Conservation (phyloP, 2,329 filamentous ascomycete species). For the Colletotrichum sp. region DNA sequence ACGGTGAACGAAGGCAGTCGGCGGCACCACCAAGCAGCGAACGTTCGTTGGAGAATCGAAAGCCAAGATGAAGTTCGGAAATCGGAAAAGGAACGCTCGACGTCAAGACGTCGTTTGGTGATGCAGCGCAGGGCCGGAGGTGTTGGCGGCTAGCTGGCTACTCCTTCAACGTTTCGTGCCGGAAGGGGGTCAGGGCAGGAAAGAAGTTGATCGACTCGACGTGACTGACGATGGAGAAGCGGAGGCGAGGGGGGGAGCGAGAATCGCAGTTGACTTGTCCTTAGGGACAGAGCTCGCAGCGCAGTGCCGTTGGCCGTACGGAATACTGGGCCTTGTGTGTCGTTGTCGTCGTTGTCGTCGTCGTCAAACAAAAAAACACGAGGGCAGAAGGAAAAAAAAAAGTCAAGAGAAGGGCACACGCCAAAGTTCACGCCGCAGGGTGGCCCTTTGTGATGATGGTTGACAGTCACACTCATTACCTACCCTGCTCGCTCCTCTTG, state of each 20-base stretch:
- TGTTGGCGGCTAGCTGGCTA: background rate
- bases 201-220: background rate
- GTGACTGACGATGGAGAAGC: background rate
- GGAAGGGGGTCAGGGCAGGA: background rate
- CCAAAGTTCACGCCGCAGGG: slow-evolving; percentile 19
- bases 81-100: background rate
- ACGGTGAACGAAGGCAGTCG: background rate
- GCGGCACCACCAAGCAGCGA: background rate
- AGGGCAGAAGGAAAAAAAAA: background rate
- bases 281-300: slow-evolving; percentile 3
- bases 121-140: background rate
- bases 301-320: slow-evolving; percentile 5
- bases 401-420: background rate
- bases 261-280: background rate
- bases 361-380: slow-evolving; percentile 1
- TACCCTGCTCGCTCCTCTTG: background rate
- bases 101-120: background rate
- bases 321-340: background rate
- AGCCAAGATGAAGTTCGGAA: background rate
- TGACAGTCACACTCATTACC: slow-evolving; percentile 13
- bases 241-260: background rate
- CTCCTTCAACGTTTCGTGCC: background rate
- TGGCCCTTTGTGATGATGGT: slow-evolving; percentile 21
- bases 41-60: background rate
- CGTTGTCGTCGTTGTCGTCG: background rate